Base-by-base conservation (phyloP, 2,329 filamentous ascomycete genomes). In the Intubia oerlemansii region DNA sequence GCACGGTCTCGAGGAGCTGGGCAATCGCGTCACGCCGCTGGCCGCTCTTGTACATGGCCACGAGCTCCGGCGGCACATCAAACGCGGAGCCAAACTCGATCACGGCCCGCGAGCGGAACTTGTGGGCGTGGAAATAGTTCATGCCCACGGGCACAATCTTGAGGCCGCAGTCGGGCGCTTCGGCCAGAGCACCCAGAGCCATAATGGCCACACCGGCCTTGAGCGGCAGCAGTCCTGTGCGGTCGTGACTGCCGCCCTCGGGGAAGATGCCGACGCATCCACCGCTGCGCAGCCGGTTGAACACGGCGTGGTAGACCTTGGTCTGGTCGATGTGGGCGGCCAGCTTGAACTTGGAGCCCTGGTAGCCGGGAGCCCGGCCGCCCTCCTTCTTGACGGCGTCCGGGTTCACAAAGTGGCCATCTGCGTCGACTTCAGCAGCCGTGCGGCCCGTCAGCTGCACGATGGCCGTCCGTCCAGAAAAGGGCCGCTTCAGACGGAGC, bases 81-180 rank as follows among this genome's bases (percentile, higher is more conserved):
- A 95, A 73, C 0, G 88, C 82, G 16, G 69, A 73, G 7, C 88
- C 88, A 42, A 95, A 98, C 46, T 98, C 88, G 34, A 95, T 73
- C 5, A 98, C 85, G 20, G 85, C 88, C 46, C 88, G 69, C 37
- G 85, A 95, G 25, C 85, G 76, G 52, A 98, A 98, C 50, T 95
- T 98, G 61, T 98, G 85, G 0, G 85, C 79, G 51, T 95, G 85
- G 54, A 98, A 98, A 52, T 98, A 98, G 52, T 98, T 98, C 85
- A 98, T 93, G 42, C 85, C 85, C 29, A 88, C 84, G 4, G 88
- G 88, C 15, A 98, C 80, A 41, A 98, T 93, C 51, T 84, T 90
- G 36, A 98, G 58, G 17, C 79, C 81, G 44, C 80, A 92, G 38
- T 85, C 63, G 3, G 84, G 84, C 36, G 84, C 70, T 32, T 81